Evolutionary conservation across 2,329 filamentous ascomycete species (phyloP), one percentile per base, ranked within the genome.

Genomic region (Fusarium pininemorale): DNA sequence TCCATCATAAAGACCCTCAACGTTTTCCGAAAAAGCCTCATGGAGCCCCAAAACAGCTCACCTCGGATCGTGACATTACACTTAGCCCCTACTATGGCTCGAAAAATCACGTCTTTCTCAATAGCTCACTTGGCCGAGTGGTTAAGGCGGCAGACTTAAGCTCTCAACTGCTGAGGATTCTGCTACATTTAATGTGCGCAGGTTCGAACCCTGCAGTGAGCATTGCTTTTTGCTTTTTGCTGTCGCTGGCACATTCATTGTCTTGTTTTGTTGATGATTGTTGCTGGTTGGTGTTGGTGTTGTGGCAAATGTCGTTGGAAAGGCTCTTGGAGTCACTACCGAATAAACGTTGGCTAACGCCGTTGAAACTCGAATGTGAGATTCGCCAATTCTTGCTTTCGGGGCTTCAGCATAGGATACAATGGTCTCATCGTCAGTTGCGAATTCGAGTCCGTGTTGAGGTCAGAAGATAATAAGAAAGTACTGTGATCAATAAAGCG

Each of bases 111-210:
- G 55, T 18, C 55, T 58, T 58, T 50, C 35, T 55, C 32, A 58
- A 58, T 53, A 58, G 55, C 55, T 58, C 55, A 58, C 55, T 58
- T 69, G 55, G 63, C 55, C 66, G 65, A 69, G 64, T 66, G 64
- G 64, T 66, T 66, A 66, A 66, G 64, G 64, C 64, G 64, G 64
- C 62, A 66, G 64, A 58, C 51, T 66, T 66, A 66, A 66, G 64
- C 54, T 41, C 37, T 41, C 24, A 12, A 7, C 39, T 66, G 35
- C 61, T 66, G 16, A 44, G 44, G 47, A 44, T 57, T 66, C 61
- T 66, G 62, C 64, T 66, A 66, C 61, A 56, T 42, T 48, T 32
- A 63, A 56, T 51, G 57, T 66, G 63, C 64, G 61, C 61, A 64
- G 45, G 64, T 66, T 66, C 64, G 47, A 66, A 66, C 44, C 64